Evolutionary conservation across 352 stramenopile species (phyloP).

Genomic region (Globisporangium takayamanum): DNA sequence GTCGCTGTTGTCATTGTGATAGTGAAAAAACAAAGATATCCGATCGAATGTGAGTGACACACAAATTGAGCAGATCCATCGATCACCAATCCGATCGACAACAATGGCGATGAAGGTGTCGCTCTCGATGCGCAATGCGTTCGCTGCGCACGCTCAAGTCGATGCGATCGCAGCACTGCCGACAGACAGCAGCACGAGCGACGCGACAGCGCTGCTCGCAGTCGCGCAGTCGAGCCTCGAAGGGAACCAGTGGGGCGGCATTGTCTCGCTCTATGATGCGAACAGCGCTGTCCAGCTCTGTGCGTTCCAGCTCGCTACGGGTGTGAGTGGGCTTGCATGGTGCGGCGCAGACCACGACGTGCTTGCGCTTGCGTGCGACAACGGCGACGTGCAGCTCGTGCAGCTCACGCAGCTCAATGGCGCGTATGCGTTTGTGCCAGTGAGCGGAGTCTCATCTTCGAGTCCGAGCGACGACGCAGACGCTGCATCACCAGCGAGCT

Average conservation of each 20-base stretch:
- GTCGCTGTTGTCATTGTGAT: too few species aligned
- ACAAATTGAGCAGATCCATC: too few species aligned
- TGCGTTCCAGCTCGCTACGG: constrained; percentile 34
- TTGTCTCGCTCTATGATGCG: constrained; percentile 46
- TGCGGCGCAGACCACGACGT: constrained; percentile 36
- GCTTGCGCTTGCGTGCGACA: constrained; percentile 59
- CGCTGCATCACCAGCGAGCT: constrained; percentile 11
- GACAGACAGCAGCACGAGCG: background rate
- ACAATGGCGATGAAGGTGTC: background rate
- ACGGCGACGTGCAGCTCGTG: constrained; percentile 58
- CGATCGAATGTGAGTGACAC: too few species aligned
- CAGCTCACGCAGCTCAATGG: constrained; percentile 27
- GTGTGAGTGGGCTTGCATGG: constrained; percentile 52
- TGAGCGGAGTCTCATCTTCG: background rate
- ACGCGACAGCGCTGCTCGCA: constrained; percentile 36
- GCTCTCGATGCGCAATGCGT: constrained; percentile 14
- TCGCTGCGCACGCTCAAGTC: constrained; percentile 30
- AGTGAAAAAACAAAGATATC: too few species aligned
- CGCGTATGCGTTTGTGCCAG: constrained; percentile 33
- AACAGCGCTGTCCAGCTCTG: constrained; percentile 34
- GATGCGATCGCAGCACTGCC: constrained; percentile 30
- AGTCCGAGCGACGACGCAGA: background rate
- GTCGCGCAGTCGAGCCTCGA: constrained; percentile 67
- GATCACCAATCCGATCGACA: background rate
- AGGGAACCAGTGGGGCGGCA: constrained; percentile 68